Percentiles rank a stretch among this genome's conserved stretches.
Conservation (phyloP, 208 protist species). For the Leishmania guyanensis region DNA sequence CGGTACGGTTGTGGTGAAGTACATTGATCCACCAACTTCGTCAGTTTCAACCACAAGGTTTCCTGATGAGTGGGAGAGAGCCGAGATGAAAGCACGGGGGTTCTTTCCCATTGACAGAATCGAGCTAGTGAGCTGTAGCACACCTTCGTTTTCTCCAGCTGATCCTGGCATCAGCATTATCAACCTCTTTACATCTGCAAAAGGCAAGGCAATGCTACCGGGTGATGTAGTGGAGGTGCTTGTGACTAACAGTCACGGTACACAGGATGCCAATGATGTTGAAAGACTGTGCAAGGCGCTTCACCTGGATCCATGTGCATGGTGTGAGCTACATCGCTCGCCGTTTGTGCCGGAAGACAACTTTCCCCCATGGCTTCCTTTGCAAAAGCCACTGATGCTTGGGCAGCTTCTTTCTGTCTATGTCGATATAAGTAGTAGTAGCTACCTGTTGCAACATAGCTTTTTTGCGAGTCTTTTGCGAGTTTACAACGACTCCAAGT, state of each 20-base stretch:
- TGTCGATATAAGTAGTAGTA: conserved; percentile 82
- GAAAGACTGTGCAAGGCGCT: conserved; percentile 61
- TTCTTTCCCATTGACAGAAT: conserved; percentile 30
- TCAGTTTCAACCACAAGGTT: not conserved
- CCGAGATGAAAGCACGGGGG: conserved; percentile 11
- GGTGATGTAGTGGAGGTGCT: conserved; percentile 84
- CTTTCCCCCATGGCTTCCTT: conserved; percentile 85
- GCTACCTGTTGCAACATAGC: conserved; percentile 70
- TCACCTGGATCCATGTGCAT: conserved; percentile 43
- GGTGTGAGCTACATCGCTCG: conserved; percentile 74
- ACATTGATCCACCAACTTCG: conserved; percentile 1
- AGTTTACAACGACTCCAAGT: conserved; percentile 42
- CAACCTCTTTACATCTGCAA: conserved; percentile 15
- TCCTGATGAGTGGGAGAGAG: conserved; percentile 9
- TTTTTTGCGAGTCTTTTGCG: conserved; percentile 80
- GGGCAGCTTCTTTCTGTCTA: conserved; percentile 72
- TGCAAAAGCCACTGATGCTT: conserved; percentile 60
- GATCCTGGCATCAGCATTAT: conserved; percentile 31
- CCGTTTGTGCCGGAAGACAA: conserved; percentile 78
- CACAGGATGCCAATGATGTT: conserved; percentile 42
- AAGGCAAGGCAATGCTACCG: conserved; percentile 26
- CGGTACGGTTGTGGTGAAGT: conserved; percentile 83
- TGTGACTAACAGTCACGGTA: conserved; percentile 50
- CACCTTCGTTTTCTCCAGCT: conserved; percentile 5
- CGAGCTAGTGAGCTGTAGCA: conserved; percentile 17